These are phyloP conservation scores for Phanerochaete sordida DNA, from an alignment of 768 basidiomycete genomes.

Conservation along the genomic window DNA sequence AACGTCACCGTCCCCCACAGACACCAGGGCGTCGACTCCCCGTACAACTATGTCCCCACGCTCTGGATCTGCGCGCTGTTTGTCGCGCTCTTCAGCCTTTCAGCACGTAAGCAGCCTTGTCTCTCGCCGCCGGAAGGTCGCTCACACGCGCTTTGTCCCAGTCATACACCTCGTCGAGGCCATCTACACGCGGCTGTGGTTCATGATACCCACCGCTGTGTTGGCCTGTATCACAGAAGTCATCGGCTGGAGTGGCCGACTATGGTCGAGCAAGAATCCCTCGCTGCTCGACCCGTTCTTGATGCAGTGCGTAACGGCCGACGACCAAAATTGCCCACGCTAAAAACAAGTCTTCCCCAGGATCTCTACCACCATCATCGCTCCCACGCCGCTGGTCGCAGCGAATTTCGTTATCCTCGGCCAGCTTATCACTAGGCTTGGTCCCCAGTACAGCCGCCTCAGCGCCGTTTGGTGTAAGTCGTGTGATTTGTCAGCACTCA, in stretches of 20 bases:
- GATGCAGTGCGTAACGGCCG: constrained; percentile 31
- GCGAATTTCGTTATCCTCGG: constrained; percentile 61
- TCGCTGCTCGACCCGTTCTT: constrained; percentile 30
- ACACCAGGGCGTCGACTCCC: not conserved
- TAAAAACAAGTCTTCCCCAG: constrained; percentile 22
- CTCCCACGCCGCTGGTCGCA: constrained; percentile 53
- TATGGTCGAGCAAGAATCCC: constrained; percentile 31
- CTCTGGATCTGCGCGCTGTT: constrained; percentile 14
- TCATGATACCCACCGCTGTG: constrained; percentile 31
- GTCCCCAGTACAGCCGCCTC: constrained; percentile 43
- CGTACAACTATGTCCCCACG: constrained; percentile 13
- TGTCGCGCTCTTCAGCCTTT: constrained; percentile 14
- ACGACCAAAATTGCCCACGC: not conserved
- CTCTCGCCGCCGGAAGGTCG: not conserved
- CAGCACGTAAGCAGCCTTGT: constrained; percentile 12
- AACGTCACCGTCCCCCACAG: not conserved
- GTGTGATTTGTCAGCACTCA: constrained; percentile 1
- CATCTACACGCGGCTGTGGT: constrained; percentile 28
- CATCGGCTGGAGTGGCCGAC: constrained; percentile 34
- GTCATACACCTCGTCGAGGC: constrained; percentile 29
- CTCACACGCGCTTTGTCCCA: constrained; percentile 3
- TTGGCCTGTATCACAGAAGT: constrained; percentile 30
- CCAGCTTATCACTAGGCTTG: constrained; percentile 39
- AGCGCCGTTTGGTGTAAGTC: constrained; percentile 39
- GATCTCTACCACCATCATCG: constrained; percentile 48